These are phyloP conservation scores for Spiraea crenata DNA, from an alignment of 331 rosid species.

Conservation along the genomic window DNA sequence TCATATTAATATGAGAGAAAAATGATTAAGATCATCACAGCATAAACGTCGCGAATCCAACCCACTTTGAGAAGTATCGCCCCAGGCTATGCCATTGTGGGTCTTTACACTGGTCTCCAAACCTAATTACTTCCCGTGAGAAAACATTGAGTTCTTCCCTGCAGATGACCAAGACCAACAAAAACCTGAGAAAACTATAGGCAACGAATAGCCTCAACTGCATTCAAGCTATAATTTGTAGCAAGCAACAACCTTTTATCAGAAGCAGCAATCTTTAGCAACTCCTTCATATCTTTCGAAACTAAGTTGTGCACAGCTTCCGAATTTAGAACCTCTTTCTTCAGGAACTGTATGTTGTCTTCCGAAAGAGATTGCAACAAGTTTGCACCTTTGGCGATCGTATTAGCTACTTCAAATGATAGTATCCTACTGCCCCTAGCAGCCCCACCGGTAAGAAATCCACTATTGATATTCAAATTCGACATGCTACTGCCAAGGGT, in stretches of 20 bases:
- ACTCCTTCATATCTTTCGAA: conserved; percentile 65
- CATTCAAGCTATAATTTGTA: conserved; percentile 21
- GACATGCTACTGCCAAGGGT: conserved; percentile 69
- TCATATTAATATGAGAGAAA: neutral
- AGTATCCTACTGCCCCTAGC: conserved; percentile 58
- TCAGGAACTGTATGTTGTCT: conserved; percentile 64
- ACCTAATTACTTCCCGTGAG: conserved; percentile 74
- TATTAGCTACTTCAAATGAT: conserved; percentile 94
- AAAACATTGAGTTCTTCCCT: conserved; percentile 79
- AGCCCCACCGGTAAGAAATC: conserved; percentile 48
- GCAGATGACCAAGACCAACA: conserved; percentile 20
- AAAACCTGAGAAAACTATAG: conserved; percentile 1
- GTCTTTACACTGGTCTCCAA: conserved; percentile 86
- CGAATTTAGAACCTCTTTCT: conserved; percentile 57
- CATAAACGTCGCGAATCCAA: conserved; percentile 20
- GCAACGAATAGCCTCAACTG: conserved; percentile 1
- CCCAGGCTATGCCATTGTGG: conserved; percentile 87
- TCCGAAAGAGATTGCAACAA: conserved; percentile 72
- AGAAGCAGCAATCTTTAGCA: conserved; percentile 66
- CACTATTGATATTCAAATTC: conserved; percentile 44
- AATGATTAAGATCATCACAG: conserved; percentile 7
- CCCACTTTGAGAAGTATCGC: conserved; percentile 64
- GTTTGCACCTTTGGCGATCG: conserved; percentile 66
- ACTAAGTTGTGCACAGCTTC: conserved; percentile 68
- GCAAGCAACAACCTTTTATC: conserved; percentile 77